These are phyloP conservation scores for Cotoneaster glaucophyllus DNA, from an alignment of 306 rosid genomes.

Conservation along the genomic window DNA sequence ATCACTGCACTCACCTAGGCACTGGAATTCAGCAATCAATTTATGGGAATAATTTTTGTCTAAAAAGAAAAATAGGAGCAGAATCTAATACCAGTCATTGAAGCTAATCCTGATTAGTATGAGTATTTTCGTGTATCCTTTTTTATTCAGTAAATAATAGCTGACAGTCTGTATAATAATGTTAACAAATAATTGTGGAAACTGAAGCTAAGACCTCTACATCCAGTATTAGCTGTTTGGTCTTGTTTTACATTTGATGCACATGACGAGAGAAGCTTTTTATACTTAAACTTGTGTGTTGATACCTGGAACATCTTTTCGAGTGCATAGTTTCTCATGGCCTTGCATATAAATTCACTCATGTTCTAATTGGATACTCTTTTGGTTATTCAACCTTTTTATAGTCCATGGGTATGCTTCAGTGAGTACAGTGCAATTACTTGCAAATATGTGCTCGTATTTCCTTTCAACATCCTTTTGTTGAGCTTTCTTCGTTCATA, in stretches of 20 bases:
- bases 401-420: background rate
- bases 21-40: background rate
- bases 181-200: background rate
- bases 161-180: background rate
- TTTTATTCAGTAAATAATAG: background rate
- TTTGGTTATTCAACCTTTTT: background rate
- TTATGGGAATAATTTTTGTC: background rate
- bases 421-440: background rate
- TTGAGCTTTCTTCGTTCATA: background rate
- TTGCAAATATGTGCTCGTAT: background rate
- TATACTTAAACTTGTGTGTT: background rate
- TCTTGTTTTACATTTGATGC: background rate
- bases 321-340: background rate
- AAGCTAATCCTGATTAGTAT: background rate
- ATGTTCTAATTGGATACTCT: background rate
- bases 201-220: background rate
- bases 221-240: background rate
- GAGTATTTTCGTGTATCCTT: background rate
- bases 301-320: background rate
- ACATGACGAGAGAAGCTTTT: background rate
- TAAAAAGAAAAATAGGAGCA: background rate
- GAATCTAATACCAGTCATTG: background rate
- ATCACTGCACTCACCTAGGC: background rate
- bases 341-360: background rate
- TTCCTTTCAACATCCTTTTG: conserved; percentile 2